Base-by-base conservation (phyloP, 2,329 filamentous ascomycete species). In the Pestalotiopsis fici region DNA sequence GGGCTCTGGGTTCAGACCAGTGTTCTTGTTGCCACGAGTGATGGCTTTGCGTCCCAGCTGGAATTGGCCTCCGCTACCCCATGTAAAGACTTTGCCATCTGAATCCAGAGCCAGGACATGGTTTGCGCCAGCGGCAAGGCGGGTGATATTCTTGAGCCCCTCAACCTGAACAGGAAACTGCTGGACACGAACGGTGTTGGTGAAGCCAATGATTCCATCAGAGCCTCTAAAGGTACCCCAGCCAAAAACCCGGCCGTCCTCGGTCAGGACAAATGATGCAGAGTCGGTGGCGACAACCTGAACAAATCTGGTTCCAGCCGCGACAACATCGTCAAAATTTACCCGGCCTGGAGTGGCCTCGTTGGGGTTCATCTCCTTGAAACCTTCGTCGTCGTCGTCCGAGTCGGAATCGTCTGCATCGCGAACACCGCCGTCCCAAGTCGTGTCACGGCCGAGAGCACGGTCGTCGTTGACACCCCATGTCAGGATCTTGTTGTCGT, bases 391-490 rank as follows among this genome's bases (percentile, higher is more conserved):
- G 12, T 88, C 87, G 35, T 86, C 85, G 5, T 76, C 73, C 1
- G 70, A 72, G 4, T 80, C 78, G 1, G 75, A 85, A 37, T 85
- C 85, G 47, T 88, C 87, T 68, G 84, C 81, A 65, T 90, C 87
- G 66, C 87, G 84, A 35, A 87, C 78, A 21, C 88, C 89, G 61
- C 91, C 91, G 2, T 91, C 87, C 85, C 90, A 91, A 13, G 81
- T 82, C 1, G 90, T 91, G 71, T 90, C 85, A 72, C 91, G 87
- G 39, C 92, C 93, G 35, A 93, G 84, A 9, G 91, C 90, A 67
- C 88, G 88, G 74, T 93, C 90, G 71, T 94, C 92, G 76, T 95
- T 95, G 71, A 95, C 91, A 70, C 93, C 92, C 92, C 93, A 95
- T 31, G 92, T 93, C 63, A 89, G 83, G 74, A 95, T 89, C 75